Conservation (phyloP, 768 basidiomycete genomes). For the Lactarius psammicola region DNA sequence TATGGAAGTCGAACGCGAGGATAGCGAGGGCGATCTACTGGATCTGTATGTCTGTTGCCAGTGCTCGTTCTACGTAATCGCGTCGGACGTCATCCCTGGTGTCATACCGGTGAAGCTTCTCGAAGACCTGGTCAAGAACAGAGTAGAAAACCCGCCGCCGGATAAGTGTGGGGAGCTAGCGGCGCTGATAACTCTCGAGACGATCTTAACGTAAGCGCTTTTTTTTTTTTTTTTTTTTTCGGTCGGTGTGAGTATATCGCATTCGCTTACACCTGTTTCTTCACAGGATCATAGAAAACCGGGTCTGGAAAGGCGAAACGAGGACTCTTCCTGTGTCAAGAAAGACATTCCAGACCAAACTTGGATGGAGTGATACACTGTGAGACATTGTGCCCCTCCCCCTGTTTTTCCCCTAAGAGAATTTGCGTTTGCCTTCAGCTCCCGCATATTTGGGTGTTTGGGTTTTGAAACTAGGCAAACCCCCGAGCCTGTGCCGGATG, state of each 20-base stretch:
- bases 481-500: conserved; percentile 36
- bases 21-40: conserved; percentile 54
- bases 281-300: conserved; percentile 69
- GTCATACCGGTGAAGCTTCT: conserved; percentile 62
- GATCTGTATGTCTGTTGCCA: conserved; percentile 86
- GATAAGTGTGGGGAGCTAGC: conserved; percentile 57
- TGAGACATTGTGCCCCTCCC: conserved; percentile 37
- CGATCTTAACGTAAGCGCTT: conserved; percentile 57
- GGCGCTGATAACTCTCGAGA: conserved; percentile 60
- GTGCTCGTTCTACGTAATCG: conserved; percentile 72
- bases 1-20: conserved; percentile 36
- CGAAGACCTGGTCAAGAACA: conserved; percentile 64
- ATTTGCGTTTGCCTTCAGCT: conserved; percentile 33
- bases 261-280: conserved; percentile 15
- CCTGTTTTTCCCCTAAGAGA: background rate
- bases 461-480: conserved; percentile 38
- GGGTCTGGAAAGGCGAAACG: conserved; percentile 67
- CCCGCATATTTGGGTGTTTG: conserved; percentile 42
- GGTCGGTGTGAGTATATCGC: background rate
- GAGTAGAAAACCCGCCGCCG: conserved; percentile 51
- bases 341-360: conserved; percentile 54
- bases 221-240: conserved; percentile 8
- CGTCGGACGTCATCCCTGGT: conserved; percentile 68
- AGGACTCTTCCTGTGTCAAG: conserved; percentile 55
- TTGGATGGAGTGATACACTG: conserved; percentile 65